Conservation (phyloP, 768 basidiomycete genomes). For the Pisolithus sp. region DNA sequence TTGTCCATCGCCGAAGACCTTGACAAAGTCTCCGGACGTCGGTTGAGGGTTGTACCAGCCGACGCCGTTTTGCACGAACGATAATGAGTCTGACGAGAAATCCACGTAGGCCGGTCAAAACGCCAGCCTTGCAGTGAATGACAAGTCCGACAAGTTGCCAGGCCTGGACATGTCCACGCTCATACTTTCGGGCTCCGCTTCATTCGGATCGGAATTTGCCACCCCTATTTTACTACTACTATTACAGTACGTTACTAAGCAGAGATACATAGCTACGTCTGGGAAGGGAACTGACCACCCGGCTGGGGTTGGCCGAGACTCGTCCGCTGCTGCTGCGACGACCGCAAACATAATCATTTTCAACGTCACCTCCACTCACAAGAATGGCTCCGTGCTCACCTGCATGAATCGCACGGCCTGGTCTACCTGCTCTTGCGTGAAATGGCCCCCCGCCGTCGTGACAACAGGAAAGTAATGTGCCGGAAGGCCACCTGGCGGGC, state of each 20-base stretch:
- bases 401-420: conserved; percentile 37
- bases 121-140: conserved; percentile 25
- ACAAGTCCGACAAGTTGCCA: not conserved
- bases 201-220: not conserved
- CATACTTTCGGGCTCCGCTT: no score
- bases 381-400: conserved; percentile 14
- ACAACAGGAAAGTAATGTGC: conserved; percentile 37
- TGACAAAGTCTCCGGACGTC: conserved; percentile 70
- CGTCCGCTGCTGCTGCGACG: conserved; percentile 13
- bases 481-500: conserved; percentile 26
- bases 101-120: conserved; percentile 26
- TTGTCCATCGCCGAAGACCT: conserved; percentile 83
- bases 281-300: conserved; percentile 27
- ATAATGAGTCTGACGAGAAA: conserved; percentile 28
- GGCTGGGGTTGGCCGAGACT: conserved; percentile 25
- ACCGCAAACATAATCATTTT: not conserved
- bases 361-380: not conserved
- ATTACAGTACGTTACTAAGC: not conserved
- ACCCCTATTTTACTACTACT: no score
- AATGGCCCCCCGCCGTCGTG: conserved; percentile 25
- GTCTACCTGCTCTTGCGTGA: conserved; percentile 45
- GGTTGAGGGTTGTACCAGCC: conserved; percentile 57
- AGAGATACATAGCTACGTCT: conserved; percentile 14
- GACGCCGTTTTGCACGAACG: conserved; percentile 55
- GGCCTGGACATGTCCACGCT: conserved; percentile 1